Evolutionary conservation across 2,329 filamentous ascomycete species (phyloP).

Genomic region (Raffaelea arxii): DNA sequence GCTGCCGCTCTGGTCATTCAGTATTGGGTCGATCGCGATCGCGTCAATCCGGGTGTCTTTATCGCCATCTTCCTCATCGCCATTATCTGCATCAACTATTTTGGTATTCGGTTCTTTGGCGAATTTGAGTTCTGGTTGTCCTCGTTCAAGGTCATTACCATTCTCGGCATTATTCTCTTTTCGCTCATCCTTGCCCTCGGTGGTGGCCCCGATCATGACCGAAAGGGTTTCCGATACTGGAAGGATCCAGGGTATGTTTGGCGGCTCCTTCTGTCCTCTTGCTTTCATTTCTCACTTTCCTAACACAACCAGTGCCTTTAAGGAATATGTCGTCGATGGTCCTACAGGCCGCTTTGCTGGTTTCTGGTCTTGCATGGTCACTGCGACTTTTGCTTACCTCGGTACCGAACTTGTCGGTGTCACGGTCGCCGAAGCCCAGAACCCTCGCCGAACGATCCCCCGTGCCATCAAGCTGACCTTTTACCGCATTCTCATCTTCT

Average conservation of each 20-base stretch:
- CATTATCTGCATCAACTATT: slow-evolving; percentile 59
- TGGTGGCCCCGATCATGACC: slow-evolving; percentile 38
- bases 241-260: slow-evolving; percentile 28
- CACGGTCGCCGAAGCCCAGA: slow-evolving; percentile 57
- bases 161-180: slow-evolving; percentile 46
- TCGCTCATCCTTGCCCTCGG: slow-evolving; percentile 44
- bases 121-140: slow-evolving; percentile 38
- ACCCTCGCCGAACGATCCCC: slow-evolving; percentile 56
- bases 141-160: slow-evolving; percentile 32
- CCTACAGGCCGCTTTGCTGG: slow-evolving; percentile 21
- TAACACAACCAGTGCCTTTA: neutral
- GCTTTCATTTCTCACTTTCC: too few relatives aligned
- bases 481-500: slow-evolving; percentile 45
- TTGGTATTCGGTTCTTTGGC: slow-evolving; percentile 36
- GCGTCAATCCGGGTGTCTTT: slow-evolving; percentile 58
- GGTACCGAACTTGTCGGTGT: slow-evolving; percentile 56
- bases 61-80: slow-evolving; percentile 62
- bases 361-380: slow-evolving; percentile 18
- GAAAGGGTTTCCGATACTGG: slow-evolving; percentile 33
- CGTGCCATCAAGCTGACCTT: slow-evolving; percentile 59
- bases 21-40: slow-evolving; percentile 34
- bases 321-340: slow-evolving; percentile 13
- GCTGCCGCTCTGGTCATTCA: slow-evolving; percentile 27
- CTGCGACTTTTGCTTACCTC: slow-evolving; percentile 28
- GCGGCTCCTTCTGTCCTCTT: slow-evolving; percentile 32